Percentiles rank a stretch among this genome's conserved stretches.
Conservation (phyloP, 257 asterid genomes). For the Nyctanthes arbortristis region DNA sequence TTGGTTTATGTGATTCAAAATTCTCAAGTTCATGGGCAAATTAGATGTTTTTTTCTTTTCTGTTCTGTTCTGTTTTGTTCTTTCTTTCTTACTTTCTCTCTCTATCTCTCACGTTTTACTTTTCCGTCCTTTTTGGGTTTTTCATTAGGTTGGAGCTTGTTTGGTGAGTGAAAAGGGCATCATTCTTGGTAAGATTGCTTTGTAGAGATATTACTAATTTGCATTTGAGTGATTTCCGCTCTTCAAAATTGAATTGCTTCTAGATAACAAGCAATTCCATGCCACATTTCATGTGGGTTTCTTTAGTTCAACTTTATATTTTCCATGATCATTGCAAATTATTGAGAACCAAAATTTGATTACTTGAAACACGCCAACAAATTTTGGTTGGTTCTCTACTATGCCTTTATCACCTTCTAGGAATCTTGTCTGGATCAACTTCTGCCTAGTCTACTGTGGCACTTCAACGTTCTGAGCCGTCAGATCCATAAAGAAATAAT, state of each 20-base stretch:
- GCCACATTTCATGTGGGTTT: background rate
- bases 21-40: background rate
- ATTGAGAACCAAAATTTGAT: background rate
- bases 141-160: conserved; percentile 88
- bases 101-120: too few species aligned
- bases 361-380: background rate
- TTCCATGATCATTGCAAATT: background rate
- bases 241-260: background rate
- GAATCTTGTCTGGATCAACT: conserved; percentile 7
- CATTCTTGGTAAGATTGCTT: conserved; percentile 71
- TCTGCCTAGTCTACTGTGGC: conserved; percentile 1
- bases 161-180: conserved; percentile 90
- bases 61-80: too few species aligned
- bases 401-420: background rate
- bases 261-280: background rate
- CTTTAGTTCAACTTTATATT: background rate
- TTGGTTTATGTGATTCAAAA: background rate
- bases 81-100: too few species aligned
- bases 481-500: background rate
- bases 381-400: background rate
- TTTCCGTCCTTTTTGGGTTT: background rate
- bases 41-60: conserved; percentile 4
- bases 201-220: background rate
- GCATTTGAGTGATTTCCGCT: background rate
- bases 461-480: background rate